phyloP scores from a whole-genome alignment of 257 asterid species.

The Solanum neorickii region DNA sequence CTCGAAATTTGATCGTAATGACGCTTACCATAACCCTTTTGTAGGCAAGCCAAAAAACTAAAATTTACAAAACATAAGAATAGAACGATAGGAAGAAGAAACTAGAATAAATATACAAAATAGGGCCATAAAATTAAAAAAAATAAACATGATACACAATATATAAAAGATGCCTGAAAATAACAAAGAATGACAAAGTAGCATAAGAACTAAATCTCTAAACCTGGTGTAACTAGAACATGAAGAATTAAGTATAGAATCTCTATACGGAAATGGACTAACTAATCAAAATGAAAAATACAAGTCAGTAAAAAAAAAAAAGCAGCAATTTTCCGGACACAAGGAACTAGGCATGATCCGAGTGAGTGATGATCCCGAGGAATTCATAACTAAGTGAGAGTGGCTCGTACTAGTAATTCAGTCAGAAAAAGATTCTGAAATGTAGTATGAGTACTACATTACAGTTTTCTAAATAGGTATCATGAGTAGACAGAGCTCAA shows the following conservation, averaged over 20 bases:
- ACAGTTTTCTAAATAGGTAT: not conserved
- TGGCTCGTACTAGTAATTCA: fast-evolving
- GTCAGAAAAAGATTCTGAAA: no score
- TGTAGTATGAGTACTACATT: not conserved
- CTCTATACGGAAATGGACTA: not conserved
- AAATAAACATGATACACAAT: not conserved
- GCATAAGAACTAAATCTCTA: not conserved
- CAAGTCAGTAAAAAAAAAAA: not conserved
- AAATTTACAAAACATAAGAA: no score
- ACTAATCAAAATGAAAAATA: not conserved
- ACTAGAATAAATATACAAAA: not conserved
- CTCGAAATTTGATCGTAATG: not conserved
- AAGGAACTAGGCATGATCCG: not conserved
- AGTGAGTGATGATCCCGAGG: not conserved
- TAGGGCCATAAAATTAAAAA: not conserved
- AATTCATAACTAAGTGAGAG: not conserved
- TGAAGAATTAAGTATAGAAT: not conserved
- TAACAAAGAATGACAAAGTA: not conserved
- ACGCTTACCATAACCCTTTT: not conserved
- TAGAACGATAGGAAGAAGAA: no score
- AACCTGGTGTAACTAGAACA: no score
- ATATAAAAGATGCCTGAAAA: not conserved
- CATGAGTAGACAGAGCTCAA: no score
- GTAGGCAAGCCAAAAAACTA: no score
- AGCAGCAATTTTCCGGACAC: not conserved